phyloP scores from a whole-genome alignment of 2,329 filamentous ascomycete genomes.

The Teratosphaeria epicoccoides region DNA sequence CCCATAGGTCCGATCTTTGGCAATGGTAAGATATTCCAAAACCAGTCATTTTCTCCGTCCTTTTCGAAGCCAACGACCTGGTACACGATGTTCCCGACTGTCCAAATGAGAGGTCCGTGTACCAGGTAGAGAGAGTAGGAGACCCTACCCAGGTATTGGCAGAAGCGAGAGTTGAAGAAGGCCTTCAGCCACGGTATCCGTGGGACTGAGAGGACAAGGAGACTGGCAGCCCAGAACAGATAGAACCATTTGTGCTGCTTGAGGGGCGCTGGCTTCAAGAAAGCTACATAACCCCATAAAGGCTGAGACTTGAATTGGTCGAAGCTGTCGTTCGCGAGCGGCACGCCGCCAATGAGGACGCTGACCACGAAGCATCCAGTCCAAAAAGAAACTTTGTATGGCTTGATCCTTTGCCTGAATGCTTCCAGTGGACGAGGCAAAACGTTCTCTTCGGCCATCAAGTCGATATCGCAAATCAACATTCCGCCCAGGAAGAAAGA shows the following conservation, averaged over 20 bases:
- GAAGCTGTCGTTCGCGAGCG: constrained; percentile 41
- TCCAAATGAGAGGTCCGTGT: constrained; percentile 51
- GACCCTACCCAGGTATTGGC: constrained; percentile 52
- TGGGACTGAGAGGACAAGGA: constrained; percentile 46
- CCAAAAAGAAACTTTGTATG: constrained; percentile 42
- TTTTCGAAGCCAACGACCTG: constrained; percentile 17
- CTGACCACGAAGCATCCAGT: constrained; percentile 43
- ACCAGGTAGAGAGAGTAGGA: constrained; percentile 54
- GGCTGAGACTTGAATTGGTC: constrained; percentile 43
- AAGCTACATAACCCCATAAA: constrained; percentile 51
- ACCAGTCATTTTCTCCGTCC: constrained; percentile 8
- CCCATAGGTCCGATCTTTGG: constrained; percentile 11
- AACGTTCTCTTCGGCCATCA: constrained; percentile 38
- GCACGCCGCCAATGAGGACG: constrained; percentile 52
- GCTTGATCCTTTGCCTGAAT: constrained; percentile 28
- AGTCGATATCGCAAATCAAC: constrained; percentile 50
- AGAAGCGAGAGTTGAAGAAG: constrained; percentile 51
- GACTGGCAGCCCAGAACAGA: constrained; percentile 38
- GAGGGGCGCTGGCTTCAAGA: constrained; percentile 32
- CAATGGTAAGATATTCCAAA: constrained; percentile 10
- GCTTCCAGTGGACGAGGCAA: constrained; percentile 33
- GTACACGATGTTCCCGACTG: constrained; percentile 40
- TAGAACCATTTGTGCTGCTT: constrained; percentile 26
- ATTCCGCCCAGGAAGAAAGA: constrained; percentile 51
- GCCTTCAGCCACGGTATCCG: constrained; percentile 48